phyloP scores from a whole-genome alignment of 1,139 yeast genomes.

The Sugiyamaella sp. region DNA sequence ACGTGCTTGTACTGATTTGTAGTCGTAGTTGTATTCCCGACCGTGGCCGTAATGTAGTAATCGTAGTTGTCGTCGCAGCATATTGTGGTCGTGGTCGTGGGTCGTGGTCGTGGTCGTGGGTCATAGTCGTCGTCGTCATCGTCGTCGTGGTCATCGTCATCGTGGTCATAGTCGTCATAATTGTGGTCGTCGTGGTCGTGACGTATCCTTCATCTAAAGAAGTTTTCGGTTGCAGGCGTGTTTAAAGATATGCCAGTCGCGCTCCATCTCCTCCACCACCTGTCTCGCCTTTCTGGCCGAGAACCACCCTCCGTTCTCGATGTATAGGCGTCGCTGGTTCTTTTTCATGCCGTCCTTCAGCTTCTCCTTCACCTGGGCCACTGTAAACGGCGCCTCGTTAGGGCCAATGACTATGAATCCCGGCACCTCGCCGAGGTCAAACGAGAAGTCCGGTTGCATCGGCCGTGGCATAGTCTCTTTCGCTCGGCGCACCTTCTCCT shows the following conservation, averaged over 20 bases:
- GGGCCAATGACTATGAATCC: conserved; percentile 10
- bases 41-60: too few species aligned
- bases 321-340: conserved; percentile 50
- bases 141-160: too few species aligned
- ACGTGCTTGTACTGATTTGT: too few species aligned
- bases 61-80: too few species aligned
- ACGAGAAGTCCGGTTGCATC: neutral
- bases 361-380: conserved; percentile 10
- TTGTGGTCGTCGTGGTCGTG: too few species aligned
- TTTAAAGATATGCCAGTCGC: neutral
- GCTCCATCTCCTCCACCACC: conserved; percentile 4
- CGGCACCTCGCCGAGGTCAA: neutral
- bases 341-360: conserved; percentile 37
- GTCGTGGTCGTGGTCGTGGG: too few species aligned
- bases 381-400: conserved; percentile 2
- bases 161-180: too few species aligned
- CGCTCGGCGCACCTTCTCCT: neutral
- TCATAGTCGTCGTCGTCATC: too few species aligned
- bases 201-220: too few species aligned
- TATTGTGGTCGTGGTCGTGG: too few species aligned
- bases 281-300: conserved; percentile 38
- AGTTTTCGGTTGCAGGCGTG: too few species aligned
- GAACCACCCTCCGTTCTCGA: conserved; percentile 61
- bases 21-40: too few species aligned
- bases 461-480: neutral